Conservation (phyloP, 805 yeast genomes). For the Saturnispora saitoi region DNA sequence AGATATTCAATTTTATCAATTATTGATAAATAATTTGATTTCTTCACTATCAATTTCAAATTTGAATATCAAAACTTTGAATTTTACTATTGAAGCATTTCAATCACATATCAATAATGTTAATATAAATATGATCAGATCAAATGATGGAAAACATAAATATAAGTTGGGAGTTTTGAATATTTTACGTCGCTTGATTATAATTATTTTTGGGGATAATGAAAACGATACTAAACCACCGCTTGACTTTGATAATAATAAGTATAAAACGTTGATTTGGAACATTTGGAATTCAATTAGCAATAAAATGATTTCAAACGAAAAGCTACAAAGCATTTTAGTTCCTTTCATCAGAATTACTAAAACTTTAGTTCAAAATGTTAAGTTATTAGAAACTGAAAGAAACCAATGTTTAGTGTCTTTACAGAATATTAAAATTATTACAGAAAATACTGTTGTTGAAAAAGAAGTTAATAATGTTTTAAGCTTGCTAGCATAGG, state of each 20-base stretch:
- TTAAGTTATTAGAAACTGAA: slow-evolving; percentile 24
- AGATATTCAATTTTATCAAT: background rate
- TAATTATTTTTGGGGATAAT: background rate
- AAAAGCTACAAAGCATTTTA: slow-evolving; percentile 45
- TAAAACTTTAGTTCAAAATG: slow-evolving; percentile 8
- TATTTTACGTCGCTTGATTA: slow-evolving; percentile 9
- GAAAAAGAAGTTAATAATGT: slow-evolving; percentile 27
- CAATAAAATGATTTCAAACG: slow-evolving; percentile 14
- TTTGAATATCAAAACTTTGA: background rate
- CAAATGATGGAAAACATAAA: slow-evolving; percentile 12
- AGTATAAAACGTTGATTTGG: slow-evolving; percentile 7
- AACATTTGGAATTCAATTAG: slow-evolving; percentile 14
- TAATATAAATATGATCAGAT: slow-evolving; percentile 6
- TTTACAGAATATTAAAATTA: slow-evolving; percentile 16
- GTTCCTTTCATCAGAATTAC: slow-evolving; percentile 34
- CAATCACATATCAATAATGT: background rate
- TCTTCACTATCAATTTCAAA: slow-evolving; percentile 5
- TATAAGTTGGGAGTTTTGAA: slow-evolving; percentile 26
- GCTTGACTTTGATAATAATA: background rate
- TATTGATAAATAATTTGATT: slow-evolving; percentile 8
- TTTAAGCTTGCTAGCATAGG: background rate
- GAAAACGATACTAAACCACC: background rate
- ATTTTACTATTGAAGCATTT: slow-evolving; percentile 1
- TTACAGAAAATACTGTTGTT: slow-evolving; percentile 39
- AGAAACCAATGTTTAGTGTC: slow-evolving; percentile 38